These are phyloP conservation scores for Dendrobium huoshanense DNA, from an alignment of 106 monocot genomes.

Conservation along the genomic window DNA sequence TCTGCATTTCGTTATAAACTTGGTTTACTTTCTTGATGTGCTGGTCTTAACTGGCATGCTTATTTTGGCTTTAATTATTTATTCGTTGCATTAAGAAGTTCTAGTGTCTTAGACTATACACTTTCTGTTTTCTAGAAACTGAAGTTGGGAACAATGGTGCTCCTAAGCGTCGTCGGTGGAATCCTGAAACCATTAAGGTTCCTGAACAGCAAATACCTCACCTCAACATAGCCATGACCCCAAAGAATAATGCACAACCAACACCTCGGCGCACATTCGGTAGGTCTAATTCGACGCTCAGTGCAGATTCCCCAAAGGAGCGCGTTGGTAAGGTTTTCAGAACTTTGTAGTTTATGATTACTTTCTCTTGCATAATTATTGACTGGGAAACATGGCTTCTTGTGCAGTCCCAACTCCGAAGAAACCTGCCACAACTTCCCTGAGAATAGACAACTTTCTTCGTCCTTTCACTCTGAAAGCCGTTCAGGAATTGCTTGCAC, in stretches of 20 bases:
- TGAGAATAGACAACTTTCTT: conserved; percentile 15
- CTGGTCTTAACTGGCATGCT: neutral
- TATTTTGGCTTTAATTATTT: neutral
- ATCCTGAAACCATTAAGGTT: conserved; percentile 45
- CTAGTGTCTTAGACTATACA: neutral
- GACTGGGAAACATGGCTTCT: neutral
- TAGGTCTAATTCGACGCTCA: conserved; percentile 50
- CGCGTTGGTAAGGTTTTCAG: conserved; percentile 47
- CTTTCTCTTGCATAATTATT: neutral
- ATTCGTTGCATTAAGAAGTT: neutral
- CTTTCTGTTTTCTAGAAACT: conserved; percentile 15
- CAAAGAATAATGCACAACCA: conserved; percentile 31
- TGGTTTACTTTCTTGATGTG: neutral
- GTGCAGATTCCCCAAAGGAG: conserved; percentile 61
- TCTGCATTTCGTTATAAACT: neutral
- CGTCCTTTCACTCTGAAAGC: conserved; percentile 41
- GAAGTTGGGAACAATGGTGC: conserved; percentile 33
- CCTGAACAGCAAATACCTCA: conserved; percentile 38
- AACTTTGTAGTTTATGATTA: neutral
- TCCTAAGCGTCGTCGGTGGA: conserved; percentile 80
- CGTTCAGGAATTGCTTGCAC: conserved; percentile 43
- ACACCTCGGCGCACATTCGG: conserved; percentile 33
- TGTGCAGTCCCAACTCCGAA: conserved; percentile 15
- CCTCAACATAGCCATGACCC: conserved; percentile 25
- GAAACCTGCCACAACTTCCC: conserved; percentile 12